Evolutionary conservation across 352 stramenopile species (phyloP).

Genomic region (Phytophthora agathidicida): DNA sequence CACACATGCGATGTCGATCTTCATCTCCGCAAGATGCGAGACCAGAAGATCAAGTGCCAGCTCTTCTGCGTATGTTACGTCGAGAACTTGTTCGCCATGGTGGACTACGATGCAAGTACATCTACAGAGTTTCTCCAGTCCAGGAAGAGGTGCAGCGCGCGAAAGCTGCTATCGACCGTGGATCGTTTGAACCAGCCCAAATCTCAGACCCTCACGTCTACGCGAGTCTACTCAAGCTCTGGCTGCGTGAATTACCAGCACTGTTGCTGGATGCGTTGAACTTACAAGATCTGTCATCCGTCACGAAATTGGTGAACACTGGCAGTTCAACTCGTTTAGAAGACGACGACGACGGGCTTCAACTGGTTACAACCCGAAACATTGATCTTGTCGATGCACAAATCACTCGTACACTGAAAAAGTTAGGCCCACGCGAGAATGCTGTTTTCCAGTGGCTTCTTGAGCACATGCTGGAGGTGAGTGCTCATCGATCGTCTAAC

Average conservation of each 20-base stretch:
- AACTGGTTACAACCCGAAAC: constrained; percentile 23
- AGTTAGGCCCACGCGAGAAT: constrained; percentile 36
- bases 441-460: constrained; percentile 68
- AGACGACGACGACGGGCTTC: constrained; percentile 13
- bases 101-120: constrained; percentile 53
- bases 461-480: constrained; percentile 69
- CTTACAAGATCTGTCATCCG: constrained; percentile 11
- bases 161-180: constrained; percentile 55
- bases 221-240: constrained; percentile 68
- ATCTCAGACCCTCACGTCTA: constrained; percentile 58
- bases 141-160: constrained; percentile 44
- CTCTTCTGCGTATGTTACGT: constrained; percentile 56
- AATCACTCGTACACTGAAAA: constrained; percentile 23
- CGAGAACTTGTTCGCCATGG: constrained; percentile 54
- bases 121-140: constrained; percentile 63
- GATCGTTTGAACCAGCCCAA: constrained; percentile 42
- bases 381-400: constrained; percentile 17
- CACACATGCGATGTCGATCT: constrained; percentile 45
- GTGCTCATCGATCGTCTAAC: constrained; percentile 39
- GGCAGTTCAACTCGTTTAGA: neutral
- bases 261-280: constrained; percentile 44
- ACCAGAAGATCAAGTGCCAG: constrained; percentile 44
- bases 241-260: constrained; percentile 58
- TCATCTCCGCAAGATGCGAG: constrained; percentile 13
- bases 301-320: constrained; percentile 19